Base-by-base conservation (phyloP, 768 basidiomycete genomes). In the Ramaria sp. region DNA sequence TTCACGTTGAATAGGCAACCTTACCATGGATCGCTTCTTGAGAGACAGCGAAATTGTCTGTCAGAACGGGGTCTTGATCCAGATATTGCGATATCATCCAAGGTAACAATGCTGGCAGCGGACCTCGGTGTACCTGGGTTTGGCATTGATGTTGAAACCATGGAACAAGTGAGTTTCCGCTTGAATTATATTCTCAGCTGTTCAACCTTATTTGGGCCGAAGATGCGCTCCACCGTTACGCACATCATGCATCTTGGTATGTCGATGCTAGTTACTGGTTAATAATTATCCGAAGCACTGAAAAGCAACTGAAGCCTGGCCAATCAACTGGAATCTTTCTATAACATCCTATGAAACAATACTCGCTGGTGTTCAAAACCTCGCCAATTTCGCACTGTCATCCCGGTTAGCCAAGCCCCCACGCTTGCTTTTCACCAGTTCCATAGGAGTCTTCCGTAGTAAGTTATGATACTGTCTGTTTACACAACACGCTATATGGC, bases 1-100 rank as follows among this genome's bases (percentile, higher is more conserved):
- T 76, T 71, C 53, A 69, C 69, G 4, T 51, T 74, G 19, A 76
- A 76, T 54, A 63, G 73, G 24, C n/a, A n/a, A n/a, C 19, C 54
- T 1, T 51, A 58, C 4, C 12, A 19, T 7, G 24, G 15, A n/a
- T 10, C 38, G 13, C n/a, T 30, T n/a, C 7, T n/a, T 12, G 9
- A 54, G 39, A n/a, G 71, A n/a, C 72, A 74, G 19, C 43, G 6
- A 6, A 60, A 49, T 11, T 64, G 64, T 1, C 75, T 74, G n/a
- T n/a, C n/a, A n/a, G n/a, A n/a, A n/a, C n/a, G n/a, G n/a, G n/a
- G n/a, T n/a, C n/a, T n/a, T n/a, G n/a, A n/a, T n/a, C n/a, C n/a
- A n/a, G n/a, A n/a, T n/a, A n/a, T n/a, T n/a, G n/a, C n/a, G n/a
- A n/a, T n/a, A n/a, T n/a, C n/a, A n/a, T n/a, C n/a, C n/a, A n/a